Percentiles rank a stretch among this genome's conserved stretches.
Evolutionary conservation across 78 protist genomes (phyloP).

Genomic region (Dictyostelium purpureum): DNA sequence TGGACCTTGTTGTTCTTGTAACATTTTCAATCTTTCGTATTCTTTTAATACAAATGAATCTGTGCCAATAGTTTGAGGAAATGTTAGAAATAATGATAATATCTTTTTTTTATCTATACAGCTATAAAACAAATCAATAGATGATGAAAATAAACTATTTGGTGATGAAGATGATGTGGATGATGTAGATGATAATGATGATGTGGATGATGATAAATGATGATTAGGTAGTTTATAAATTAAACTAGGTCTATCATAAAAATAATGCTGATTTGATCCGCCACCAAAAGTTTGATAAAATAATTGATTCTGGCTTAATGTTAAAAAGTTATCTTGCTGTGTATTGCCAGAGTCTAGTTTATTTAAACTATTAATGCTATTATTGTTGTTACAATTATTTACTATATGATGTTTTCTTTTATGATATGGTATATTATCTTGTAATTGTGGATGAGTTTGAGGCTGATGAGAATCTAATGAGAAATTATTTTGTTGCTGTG

Average conservation of each 20-base stretch:
- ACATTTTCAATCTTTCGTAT: conserved; percentile 60
- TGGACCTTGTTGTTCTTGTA: conserved; percentile 70
- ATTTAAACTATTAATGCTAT: no score
- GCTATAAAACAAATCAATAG: background rate
- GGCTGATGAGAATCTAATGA: background rate
- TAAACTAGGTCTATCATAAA: background rate
- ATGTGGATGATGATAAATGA: background rate
- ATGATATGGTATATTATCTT: background rate
- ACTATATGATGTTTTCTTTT: conserved; percentile 8
- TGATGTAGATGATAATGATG: background rate
- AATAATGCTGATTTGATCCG: background rate
- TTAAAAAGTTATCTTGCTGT: background rate
- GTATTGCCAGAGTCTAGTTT: background rate
- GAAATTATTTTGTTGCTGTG: background rate
- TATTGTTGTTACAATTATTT: no score
- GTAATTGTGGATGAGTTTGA: background rate
- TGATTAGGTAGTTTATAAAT: background rate
- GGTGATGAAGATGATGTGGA: background rate
- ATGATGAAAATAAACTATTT: no score
- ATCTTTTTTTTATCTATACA: background rate
- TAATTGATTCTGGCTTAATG: background rate
- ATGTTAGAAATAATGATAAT: background rate
- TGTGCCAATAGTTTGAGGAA: conserved; percentile 33
- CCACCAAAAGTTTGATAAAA: background rate
- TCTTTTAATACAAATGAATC: conserved; percentile 37